Evolutionary conservation across 805 yeast genomes (phyloP), one percentile per base, ranked within the genome.

Genomic region (Yamadazyma olivae): DNA sequence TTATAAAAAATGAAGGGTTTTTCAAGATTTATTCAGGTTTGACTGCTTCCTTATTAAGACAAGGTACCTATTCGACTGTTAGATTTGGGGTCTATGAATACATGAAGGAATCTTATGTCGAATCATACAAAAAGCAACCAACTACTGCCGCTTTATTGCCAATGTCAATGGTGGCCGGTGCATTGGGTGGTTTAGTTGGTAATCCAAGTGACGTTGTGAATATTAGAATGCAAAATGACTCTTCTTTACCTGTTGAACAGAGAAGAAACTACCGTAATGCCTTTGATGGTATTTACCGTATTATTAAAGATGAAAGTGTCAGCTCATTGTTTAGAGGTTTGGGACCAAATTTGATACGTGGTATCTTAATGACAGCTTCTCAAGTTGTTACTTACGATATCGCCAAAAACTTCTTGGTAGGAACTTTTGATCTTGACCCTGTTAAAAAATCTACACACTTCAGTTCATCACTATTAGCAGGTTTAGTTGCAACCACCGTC

Each of bases 181-280:
- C 82, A 18, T 59, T 79, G 39, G 96, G 96, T 42, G 95, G 95
- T 7, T 60, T 86, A 16, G 83, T 84, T 2, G 96, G 96, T 16
- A 87, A 87, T 53, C 95, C 95, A 3, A 79, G 93, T 1, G 96
- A 87, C 54, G 83, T 87, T 10, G 88, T 85, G 25, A 87, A 87
- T 49, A 84, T 87, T 44, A 75, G 95, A 61, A 87, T 87, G 96
- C 96, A 87, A 57, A 87, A 87, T 56, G 96, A 87, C 53, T 77
- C 83, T 5, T 64, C 89, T 0, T 65, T 84, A 40, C 85, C 89
- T 4, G 38, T 59, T 4, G 79, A 68, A 2, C 70, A 79, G 46
- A 73, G 89, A 54, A 73, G 95, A 56, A 77, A 83, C 53, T 87
- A 88, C 56, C 69, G 70, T 33, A 80, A 88, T 57, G 95, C 93